A percentile compares a stretch with the other conserved stretches of the same genome.
These are phyloP conservation scores for Ceratocystis smalleyi DNA, from an alignment of 2,329 filamentous ascomycete species.

Conservation along the genomic window DNA sequence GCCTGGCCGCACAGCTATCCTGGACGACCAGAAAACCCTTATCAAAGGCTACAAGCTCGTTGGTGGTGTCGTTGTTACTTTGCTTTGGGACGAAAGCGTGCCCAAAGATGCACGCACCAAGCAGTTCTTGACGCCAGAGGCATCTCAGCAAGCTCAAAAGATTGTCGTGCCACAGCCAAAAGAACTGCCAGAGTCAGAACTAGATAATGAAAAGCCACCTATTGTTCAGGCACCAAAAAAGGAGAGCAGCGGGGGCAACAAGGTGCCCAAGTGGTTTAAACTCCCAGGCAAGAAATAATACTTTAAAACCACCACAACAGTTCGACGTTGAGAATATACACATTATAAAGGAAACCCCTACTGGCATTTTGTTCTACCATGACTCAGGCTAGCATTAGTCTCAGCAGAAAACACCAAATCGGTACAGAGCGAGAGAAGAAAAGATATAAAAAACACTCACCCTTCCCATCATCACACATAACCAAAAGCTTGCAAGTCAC, in stretches of 20 bases:
- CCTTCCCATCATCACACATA: not conserved
- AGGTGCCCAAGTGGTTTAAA: conserved; percentile 57
- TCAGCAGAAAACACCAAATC: too few species aligned
- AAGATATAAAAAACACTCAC: not conserved
- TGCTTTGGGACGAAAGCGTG: conserved; percentile 56
- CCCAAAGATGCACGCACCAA: conserved; percentile 38
- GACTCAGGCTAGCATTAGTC: too few species aligned
- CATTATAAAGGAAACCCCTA: too few species aligned
- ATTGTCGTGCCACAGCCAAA: conserved; percentile 47
- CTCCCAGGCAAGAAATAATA: conserved; percentile 52
- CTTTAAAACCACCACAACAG: not conserved
- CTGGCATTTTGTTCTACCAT: too few species aligned
- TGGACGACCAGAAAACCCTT: conserved; percentile 37
- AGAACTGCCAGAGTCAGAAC: conserved; percentile 21
- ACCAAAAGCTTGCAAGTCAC: not conserved
- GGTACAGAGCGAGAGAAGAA: not conserved
- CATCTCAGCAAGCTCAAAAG: conserved; percentile 47
- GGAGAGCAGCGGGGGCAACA: conserved; percentile 29
- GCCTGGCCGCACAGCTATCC: conserved; percentile 35
- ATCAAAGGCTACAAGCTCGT: conserved; percentile 58
- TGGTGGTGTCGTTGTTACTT: conserved; percentile 51
- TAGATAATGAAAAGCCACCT: conserved; percentile 25
- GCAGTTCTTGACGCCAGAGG: conserved; percentile 42
- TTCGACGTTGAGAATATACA: too few species aligned
- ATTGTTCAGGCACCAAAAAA: conserved; percentile 19